These are phyloP conservation scores for Syzygium oleosum DNA, from an alignment of 345 rosid species.

Conservation along the genomic window DNA sequence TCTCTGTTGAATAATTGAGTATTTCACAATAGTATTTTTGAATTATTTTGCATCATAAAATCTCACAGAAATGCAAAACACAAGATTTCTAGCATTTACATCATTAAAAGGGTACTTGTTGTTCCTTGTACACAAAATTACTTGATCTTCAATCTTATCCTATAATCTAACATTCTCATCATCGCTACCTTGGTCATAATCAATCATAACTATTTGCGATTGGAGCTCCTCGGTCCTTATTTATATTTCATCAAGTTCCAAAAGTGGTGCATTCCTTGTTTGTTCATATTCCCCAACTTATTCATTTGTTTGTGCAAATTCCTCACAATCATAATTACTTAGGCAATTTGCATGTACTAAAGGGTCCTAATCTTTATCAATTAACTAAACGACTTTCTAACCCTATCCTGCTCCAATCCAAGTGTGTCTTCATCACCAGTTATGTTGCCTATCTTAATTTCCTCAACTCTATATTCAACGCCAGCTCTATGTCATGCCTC, in stretches of 20 bases:
- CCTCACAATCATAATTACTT: background rate
- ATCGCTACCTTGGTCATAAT: background rate
- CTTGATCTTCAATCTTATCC: background rate
- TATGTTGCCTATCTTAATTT: background rate
- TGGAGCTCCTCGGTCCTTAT: background rate
- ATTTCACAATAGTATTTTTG: background rate
- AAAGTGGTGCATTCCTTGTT: background rate
- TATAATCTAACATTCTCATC: background rate
- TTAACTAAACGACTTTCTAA: background rate
- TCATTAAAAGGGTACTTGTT: background rate
- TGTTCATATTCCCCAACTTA: background rate
- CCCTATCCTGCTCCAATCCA: background rate
- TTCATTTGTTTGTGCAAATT: background rate
- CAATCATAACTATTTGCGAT: background rate
- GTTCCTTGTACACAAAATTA: background rate
- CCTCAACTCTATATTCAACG: fast-evolving
- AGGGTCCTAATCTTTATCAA: background rate
- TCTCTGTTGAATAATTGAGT: background rate
- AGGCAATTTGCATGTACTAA: background rate
- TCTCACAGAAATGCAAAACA: background rate
- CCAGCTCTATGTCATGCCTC: background rate
- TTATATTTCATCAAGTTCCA: background rate
- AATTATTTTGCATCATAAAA: background rate
- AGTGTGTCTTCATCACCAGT: background rate
- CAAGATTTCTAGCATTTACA: background rate